Evolutionary conservation across 1,284 basidiomycete genomes (phyloP), one percentile per base, ranked within the genome.

Genomic region (Agroathelia rolfsii): DNA sequence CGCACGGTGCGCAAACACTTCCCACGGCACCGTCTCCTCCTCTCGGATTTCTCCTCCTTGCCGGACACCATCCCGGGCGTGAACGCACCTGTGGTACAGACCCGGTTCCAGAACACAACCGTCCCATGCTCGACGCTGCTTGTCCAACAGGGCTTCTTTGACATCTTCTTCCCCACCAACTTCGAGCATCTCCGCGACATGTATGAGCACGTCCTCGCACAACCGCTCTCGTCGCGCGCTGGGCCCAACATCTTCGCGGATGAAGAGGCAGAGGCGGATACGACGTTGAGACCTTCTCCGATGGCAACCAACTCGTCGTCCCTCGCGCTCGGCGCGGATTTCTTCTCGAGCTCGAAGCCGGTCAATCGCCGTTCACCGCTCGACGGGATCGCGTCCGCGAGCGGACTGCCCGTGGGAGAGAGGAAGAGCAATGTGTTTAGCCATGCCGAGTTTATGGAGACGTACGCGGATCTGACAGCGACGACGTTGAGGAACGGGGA

Each of bases 131-230:
- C 80, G 38, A 97, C 88, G 11, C 75, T 96, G 40, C 73, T 94
- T 44, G 95, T 98, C 37, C 79, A 83, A 44, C 95, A 88, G 51
- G 95, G 95, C 8, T 94, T 79, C 61, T 99, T 99, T 56, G 95
- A 99, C 59, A 98, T 98, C 43, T 92, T 99, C 66, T 99, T 98
- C 65, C 95, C 95, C 2, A 98, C 94, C 5, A 65, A 93, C 51
- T 99, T 98, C 46, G 72, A 76, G 32, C 70, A 72, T 13, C 66
- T 98, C 16, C 66, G 82, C 30, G 85, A 92, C 52, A 82, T 92
- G 70, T 95, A 95, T 57, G 81, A 88, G 50, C 67, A 78, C 44
- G 69, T 83, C 41, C 74, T 94, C 42, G 69, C 76, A 28, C 67
- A 73, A 42, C 76, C 76, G 17, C 41, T 45, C 11, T 41, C 42